phyloP scores from a whole-genome alignment of 2,329 filamentous ascomycete genomes.

The Phialemoniopsis sp. region DNA sequence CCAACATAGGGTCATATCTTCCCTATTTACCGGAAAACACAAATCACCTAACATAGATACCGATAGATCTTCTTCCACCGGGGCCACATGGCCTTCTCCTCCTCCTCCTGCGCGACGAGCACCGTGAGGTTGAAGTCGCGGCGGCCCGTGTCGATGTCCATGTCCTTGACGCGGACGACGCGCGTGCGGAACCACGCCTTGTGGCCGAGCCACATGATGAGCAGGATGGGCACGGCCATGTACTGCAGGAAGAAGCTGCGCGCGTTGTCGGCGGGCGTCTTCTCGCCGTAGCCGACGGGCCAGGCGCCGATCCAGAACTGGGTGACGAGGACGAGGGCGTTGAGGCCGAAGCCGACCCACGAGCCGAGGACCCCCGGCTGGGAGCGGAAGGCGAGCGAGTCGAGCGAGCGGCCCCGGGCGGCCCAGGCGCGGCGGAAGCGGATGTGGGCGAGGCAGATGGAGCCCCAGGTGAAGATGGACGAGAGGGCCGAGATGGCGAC shows the following conservation, averaged over 20 bases:
- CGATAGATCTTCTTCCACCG: slow-evolving; percentile 74
- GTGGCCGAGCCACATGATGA: slow-evolving; percentile 66
- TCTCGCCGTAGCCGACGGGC: slow-evolving; percentile 56
- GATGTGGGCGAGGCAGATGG: slow-evolving; percentile 87
- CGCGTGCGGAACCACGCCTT: slow-evolving; percentile 71
- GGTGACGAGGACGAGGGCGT: slow-evolving; percentile 69
- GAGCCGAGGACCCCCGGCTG: slow-evolving; percentile 78
- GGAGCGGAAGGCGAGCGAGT: slow-evolving; percentile 76
- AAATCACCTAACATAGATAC: slow-evolving; percentile 66
- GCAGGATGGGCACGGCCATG: slow-evolving; percentile 65
- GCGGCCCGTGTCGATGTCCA: slow-evolving; percentile 84
- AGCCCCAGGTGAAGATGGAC: slow-evolving; percentile 75
- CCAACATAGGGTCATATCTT: too few species aligned
- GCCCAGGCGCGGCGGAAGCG: slow-evolving; percentile 84
- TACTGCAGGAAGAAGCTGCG: slow-evolving; percentile 71
- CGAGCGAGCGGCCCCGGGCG: slow-evolving; percentile 61
- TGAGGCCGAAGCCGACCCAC: slow-evolving; percentile 74
- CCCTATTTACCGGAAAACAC: too few species aligned
- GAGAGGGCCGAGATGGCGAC: slow-evolving; percentile 69
- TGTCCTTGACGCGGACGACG: slow-evolving; percentile 64
- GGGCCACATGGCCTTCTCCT: slow-evolving; percentile 70
- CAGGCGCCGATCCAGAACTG: slow-evolving; percentile 88
- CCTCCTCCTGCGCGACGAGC: slow-evolving; percentile 73
- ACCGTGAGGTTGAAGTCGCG: slow-evolving; percentile 79
- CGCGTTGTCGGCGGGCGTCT: slow-evolving; percentile 41